A percentile compares a stretch with the other conserved stretches of the same genome.
Conservation (phyloP, 2,329 filamentous ascomycete species). For the Penicillium freii region DNA sequence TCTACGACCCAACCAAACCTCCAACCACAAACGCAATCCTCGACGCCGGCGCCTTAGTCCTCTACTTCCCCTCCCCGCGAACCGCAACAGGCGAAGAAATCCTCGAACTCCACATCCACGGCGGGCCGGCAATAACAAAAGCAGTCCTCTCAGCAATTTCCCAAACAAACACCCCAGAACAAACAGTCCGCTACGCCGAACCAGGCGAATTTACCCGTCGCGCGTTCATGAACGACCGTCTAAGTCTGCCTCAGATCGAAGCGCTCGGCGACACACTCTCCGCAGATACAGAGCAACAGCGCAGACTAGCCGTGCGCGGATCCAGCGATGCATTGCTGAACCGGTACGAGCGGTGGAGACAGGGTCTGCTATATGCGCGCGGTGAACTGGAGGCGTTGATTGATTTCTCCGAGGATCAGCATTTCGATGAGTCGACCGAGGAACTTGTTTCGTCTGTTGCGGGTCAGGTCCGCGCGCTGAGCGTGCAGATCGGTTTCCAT, state of each 20-base stretch:
- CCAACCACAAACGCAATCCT: constrained; percentile 50
- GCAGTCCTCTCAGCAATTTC: constrained; percentile 79
- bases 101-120: constrained; percentile 91
- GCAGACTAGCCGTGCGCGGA: constrained; percentile 77
- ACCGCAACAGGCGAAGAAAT: constrained; percentile 92
- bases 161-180: constrained; percentile 24
- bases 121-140: constrained; percentile 82
- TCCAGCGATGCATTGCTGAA: constrained; percentile 67
- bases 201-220: constrained; percentile 93
- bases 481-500: constrained; percentile 64
- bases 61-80: constrained; percentile 76
- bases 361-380: constrained; percentile 71
- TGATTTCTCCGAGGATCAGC: constrained; percentile 95
- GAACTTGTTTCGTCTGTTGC: constrained; percentile 70
- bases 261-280: constrained; percentile 60
- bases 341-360: constrained; percentile 81
- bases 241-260: constrained; percentile 81
- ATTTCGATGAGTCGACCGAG: constrained; percentile 83
- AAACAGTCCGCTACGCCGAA: constrained; percentile 76
- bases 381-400: constrained; percentile 94
- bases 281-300: constrained; percentile 86
- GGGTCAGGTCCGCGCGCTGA: constrained; percentile 60
- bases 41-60: constrained; percentile 75
- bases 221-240: constrained; percentile 80
- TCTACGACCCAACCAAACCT: constrained; percentile 59